Base-by-base conservation (phyloP, 495 filamentous ascomycete species). In the Podospora tetraspora region DNA sequence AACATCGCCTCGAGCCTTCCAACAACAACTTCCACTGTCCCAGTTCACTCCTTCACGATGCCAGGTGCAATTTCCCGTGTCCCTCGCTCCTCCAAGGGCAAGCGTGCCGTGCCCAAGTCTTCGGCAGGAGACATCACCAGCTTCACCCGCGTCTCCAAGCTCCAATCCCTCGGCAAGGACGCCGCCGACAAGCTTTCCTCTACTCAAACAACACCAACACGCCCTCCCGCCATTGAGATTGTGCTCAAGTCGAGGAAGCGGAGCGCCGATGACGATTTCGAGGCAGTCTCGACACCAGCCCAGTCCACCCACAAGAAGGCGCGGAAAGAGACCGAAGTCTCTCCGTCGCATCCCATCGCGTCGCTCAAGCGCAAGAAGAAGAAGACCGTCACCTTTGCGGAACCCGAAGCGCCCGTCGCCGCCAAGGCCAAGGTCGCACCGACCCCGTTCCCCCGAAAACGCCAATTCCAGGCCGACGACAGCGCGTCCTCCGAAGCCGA, bases 91-190 rank as follows among this genome's bases (percentile, higher is more conserved):
- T 52, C 67, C 60, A 71, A 72, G 58, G 73, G 71, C 71, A 76
- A 70, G 70, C 59, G 62, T 27, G 72, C 37, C 27, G 62, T 59
- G 23, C 27, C 62, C 37, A 71, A 70, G 59, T 58, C 72, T 57
- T 21, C 68, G 7, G 24, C 68, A 13, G 63, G 59, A n/a, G 43
- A 52, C 68, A 77, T 82, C 64, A 72, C 67, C 77, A 79, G 64
- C 68, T 82, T 80, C 69, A 67, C 74, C 27, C 80, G 79, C 63
- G 69, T 82, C 66, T 82, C 82, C 5, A 82, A 82, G 72, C 66
- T 66, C 22, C 69, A 77, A 29, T 67, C 68, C 3, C 21, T 66
- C 23, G 72, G 74, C 43, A 82, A 84, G 68, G 73, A 79, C 67
- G 19, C 57, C 30, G 25, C 60, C 13, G 62, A 70, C 32, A 73